phyloP scores from a whole-genome alignment of 1,139 yeast species.

The Debaryomyces robertsiae region DNA sequence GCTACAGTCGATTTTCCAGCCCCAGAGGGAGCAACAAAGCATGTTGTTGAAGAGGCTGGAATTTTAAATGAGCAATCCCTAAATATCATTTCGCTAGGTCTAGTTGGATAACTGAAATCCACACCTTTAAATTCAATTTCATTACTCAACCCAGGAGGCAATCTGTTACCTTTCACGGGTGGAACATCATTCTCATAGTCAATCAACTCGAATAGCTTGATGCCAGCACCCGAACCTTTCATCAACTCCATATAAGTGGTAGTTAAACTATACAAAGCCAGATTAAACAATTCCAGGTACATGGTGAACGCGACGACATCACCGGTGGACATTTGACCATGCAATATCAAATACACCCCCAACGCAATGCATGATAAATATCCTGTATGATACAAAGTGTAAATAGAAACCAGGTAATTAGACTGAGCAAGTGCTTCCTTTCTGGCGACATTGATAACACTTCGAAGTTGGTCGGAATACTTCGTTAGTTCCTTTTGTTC shows the following conservation, averaged over 20 bases:
- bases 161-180: conserved; percentile 42
- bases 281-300: conserved; percentile 53
- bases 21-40: conserved; percentile 91
- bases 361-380: conserved; percentile 49
- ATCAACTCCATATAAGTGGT: conserved; percentile 56
- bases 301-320: conserved; percentile 52
- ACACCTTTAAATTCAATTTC: conserved; percentile 69
- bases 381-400: conserved; percentile 48
- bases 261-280: conserved; percentile 52
- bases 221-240: conserved; percentile 60
- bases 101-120: conserved; percentile 80
- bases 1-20: conserved; percentile 90
- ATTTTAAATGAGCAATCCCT: conserved; percentile 62
- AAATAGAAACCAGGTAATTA: conserved; percentile 48
- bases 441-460: conserved; percentile 45
- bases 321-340: conserved; percentile 49
- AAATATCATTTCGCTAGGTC: conserved; percentile 75
- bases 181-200: conserved; percentile 49
- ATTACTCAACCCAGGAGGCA: conserved; percentile 49
- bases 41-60: conserved; percentile 74
- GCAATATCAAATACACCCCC: conserved; percentile 46
- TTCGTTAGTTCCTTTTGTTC: conserved; percentile 46
- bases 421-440: conserved; percentile 53
- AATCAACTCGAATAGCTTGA: conserved; percentile 48
- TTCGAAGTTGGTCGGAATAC: conserved; percentile 43